Evolutionary conservation across 208 protist genomes (phyloP), one percentile per base, ranked within the genome.

Genomic region (Trichomonas tenax): DNA sequence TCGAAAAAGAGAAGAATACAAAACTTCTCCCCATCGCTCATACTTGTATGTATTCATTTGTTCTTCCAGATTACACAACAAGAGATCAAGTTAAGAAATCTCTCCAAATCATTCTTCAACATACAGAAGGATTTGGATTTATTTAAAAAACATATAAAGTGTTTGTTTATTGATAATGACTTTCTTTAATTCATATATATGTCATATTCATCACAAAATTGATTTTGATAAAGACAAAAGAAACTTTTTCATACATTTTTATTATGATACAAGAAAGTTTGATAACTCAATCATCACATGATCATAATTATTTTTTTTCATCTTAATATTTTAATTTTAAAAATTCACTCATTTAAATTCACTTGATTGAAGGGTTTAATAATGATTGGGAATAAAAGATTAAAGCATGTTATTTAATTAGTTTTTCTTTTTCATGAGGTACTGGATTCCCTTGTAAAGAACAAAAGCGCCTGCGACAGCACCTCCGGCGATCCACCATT

Each of bases 11-110:
- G 8, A 96, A 97, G 38, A 95, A 96, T 34, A 96, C 96, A n/a
- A 72, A 72, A 17, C 46, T 97, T 10, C 96, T 99, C 21, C 98
- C 98, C 6, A 98, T 98, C 2, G 96, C 98, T 17, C 98, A 98
- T 89, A 99, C 98, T 1, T 98, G 98, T 97, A 98, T 98, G 97
- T 98, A 98, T 96, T 96, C 97, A n/a, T 96, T 98, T 34, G 96
- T 98, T 46, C 96, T 98, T 14, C 98, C 98, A 44, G 97, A 98
- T 84, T 99, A 98, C 97, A 36, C 49, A 2, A 97, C 41, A 31
- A 96, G 96, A 63, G 98, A 98, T 49, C 98, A 97, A 96, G 95
- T 98, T 34, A 40, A 96, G 51, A 63, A 97, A 82, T 82, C 93
- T 31, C 96, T 98, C 23, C 48, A 96, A 0, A 97, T 84, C 36